Evolutionary conservation across 495 filamentous ascomycete genomes (phyloP), one percentile per base, ranked within the genome.

Genomic region (Rhizodiscina lignyota): DNA sequence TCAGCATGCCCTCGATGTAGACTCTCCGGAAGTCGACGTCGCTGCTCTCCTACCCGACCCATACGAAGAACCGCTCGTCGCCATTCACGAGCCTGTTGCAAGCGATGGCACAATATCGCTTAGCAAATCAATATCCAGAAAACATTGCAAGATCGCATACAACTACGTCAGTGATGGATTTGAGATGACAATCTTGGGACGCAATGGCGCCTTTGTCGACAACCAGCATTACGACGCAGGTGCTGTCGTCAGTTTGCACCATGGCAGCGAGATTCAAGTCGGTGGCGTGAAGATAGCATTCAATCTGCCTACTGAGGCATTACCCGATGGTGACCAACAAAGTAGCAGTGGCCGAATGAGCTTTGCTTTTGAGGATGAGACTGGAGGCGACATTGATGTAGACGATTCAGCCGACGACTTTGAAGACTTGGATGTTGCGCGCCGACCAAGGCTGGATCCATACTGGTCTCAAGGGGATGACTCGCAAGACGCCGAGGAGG

Each of bases 201-300:
- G 75, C 44, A 94, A 94, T 50, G 84, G 84, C 21, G 77, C 80
- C 21, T 92, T 87, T 41, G 71, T 82, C 32, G 78, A 93, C 34
- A 79, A 79, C 22, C 66, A 74, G 34, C 77, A 72, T 53, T 64
- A 76, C 45, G 60, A 62, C 1, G 61, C 64, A 12, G 72, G 75
- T 26, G 64, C 72, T 23, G 59, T 70, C 13, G 66, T 79, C 16
- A 67, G 72, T 5, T 56, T 94, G 33, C 65, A 72, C 33, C 79
- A 79, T 45, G 77, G 79, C 27, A 75, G 77, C 47, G 62, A 63
- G 13, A 74, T 93, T 23, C 76, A 83, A 47, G 81, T 92, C 47
- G 82, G 82, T 44, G 72, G 77, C 26, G 78, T 89, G 10, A 63
- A 70, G 27, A 74, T 89, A 34, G 57, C 57, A 21, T 89, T 92